Evolutionary conservation across 1,284 basidiomycete species (phyloP).

Genomic region (Pisolithus thermaeus): DNA sequence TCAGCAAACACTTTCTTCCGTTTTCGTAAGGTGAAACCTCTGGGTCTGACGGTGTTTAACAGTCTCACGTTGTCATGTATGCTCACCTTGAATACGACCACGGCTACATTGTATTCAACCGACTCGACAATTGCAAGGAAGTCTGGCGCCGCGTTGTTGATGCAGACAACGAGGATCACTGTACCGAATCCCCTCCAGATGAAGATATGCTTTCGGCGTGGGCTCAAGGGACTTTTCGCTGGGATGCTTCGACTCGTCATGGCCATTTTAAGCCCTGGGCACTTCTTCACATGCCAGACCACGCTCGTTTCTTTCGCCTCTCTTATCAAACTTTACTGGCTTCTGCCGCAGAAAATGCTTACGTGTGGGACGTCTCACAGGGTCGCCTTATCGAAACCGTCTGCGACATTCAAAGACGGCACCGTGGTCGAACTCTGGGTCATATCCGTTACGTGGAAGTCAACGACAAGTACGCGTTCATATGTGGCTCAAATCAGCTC

Average conservation of each 20-base stretch:
- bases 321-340: conserved; percentile 60
- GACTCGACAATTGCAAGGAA: conserved; percentile 50
- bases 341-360: conserved; percentile 38
- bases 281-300: conserved; percentile 40
- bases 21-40: not conserved
- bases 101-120: conserved; percentile 67
- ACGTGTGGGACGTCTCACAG: conserved; percentile 55
- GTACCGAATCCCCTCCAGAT: conserved; percentile 31
- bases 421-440: conserved; percentile 26
- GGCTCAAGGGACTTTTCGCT: conserved; percentile 10
- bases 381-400: conserved; percentile 43
- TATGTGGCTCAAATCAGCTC: conserved; percentile 46
- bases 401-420: conserved; percentile 31
- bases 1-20: conserved; percentile 16
- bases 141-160: conserved; percentile 54
- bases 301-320: conserved; percentile 56
- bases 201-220: conserved; percentile 29
- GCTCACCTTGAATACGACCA: conserved; percentile 73
- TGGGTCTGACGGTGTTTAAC: conserved; percentile 4
- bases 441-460: conserved; percentile 63
- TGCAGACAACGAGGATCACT: conserved; percentile 19
- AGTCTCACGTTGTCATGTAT: conserved; percentile 49
- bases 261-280: conserved; percentile 60
- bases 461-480: conserved; percentile 50
- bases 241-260: conserved; percentile 10